Conservation (phyloP, 345 rosid species). For the Euphorbia peplus region DNA sequence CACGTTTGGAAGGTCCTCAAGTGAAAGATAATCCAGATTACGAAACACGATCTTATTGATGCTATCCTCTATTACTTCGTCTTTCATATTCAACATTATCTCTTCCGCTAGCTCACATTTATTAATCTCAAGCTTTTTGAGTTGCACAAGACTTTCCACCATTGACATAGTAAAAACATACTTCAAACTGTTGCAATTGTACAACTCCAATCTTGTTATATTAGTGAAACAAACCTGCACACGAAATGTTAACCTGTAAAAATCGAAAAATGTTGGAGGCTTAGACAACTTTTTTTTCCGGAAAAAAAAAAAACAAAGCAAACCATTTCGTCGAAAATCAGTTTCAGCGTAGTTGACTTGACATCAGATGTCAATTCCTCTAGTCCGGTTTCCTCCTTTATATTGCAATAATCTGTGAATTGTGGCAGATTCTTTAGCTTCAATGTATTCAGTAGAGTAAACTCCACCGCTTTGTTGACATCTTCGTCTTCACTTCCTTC, state of each 20-base stretch:
- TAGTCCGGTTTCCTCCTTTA: too few relatives aligned
- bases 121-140: not conserved
- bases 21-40: not conserved
- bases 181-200: slow-evolving; percentile 1
- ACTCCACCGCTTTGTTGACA: too few relatives aligned
- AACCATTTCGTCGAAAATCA: not conserved
- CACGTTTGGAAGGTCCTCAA: not conserved
- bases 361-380: too few relatives aligned
- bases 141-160: slow-evolving; percentile 8
- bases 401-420: too few relatives aligned
- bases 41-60: not conserved
- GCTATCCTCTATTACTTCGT: not conserved
- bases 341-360: not conserved
- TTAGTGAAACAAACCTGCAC: not conserved
- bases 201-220: not conserved
- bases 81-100: not conserved
- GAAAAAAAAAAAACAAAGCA: not conserved
- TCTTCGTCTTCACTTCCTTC: too few relatives aligned
- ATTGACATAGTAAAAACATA: not conserved
- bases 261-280: too few relatives aligned
- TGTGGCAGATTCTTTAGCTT: too few relatives aligned
- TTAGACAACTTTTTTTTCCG: too few relatives aligned
- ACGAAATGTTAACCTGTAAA: not conserved
- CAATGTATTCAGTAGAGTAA: too few relatives aligned
- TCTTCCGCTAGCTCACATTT: slow-evolving; percentile 1